Evolutionary conservation across 768 basidiomycete genomes (phyloP).

Genomic region (Leccinum uliginosum): DNA sequence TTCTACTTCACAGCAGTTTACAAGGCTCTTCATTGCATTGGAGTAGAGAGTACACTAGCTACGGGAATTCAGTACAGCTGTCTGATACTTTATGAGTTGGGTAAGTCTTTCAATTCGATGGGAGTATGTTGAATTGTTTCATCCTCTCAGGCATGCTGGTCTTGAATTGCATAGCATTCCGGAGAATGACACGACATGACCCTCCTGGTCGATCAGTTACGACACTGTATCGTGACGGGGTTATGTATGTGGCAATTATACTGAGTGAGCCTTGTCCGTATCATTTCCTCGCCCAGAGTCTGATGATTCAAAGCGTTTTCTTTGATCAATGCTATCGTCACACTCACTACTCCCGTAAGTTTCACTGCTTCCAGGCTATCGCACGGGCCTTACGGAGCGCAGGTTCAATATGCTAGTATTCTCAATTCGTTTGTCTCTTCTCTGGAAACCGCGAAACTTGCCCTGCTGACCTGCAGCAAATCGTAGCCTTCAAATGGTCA

Average conservation of each 20-base stretch:
- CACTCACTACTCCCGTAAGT: conserved; percentile 8
- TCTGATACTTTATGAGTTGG: conserved; percentile 16
- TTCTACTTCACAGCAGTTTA: conserved; percentile 6
- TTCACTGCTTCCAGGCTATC: not conserved
- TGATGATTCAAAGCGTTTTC: conserved; percentile 12
- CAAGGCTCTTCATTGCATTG: conserved; percentile 10
- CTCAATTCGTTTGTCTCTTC: conserved; percentile 15
- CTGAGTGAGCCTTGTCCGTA: conserved; percentile 2
- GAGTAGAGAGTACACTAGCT: not conserved
- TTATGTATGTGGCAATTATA: conserved; percentile 18
- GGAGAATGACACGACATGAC: conserved; percentile 10
- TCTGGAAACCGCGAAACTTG: not conserved
- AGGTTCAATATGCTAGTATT: conserved; percentile 14
- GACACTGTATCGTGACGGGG: conserved; percentile 16
- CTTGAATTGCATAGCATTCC: conserved; percentile 16
- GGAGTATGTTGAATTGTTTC: not conserved
- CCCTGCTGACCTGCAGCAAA: not conserved
- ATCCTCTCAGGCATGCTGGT: conserved; percentile 11
- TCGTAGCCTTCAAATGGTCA: conserved; percentile 17
- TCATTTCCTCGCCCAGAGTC: not conserved
- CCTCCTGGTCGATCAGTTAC: conserved; percentile 7
- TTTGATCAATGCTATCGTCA: conserved; percentile 13
- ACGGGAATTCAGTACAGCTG: conserved; percentile 7
- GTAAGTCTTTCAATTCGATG: not conserved
- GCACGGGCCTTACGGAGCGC: not conserved